Evolutionary conservation across 2,329 filamentous ascomycete species (phyloP).

Genomic region (Apiospora pterosperma): DNA sequence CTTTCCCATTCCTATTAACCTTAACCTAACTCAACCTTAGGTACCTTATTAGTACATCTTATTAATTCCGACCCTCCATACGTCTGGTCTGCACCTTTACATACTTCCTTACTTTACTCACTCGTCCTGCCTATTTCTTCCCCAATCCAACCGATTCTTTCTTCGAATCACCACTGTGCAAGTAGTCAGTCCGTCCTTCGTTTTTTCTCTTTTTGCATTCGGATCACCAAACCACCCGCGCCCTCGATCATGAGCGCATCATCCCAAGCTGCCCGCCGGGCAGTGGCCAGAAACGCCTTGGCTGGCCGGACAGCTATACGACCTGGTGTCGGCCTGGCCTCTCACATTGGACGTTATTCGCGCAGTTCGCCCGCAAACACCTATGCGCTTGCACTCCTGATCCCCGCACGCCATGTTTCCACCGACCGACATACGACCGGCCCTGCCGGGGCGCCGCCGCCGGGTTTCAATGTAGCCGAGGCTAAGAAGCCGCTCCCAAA

Average conservation of each 20-base stretch:
- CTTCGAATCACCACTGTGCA: background rate
- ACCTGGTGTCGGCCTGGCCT: conserved; percentile 43
- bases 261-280: conserved; percentile 52
- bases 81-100: background rate
- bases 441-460: conserved; percentile 65
- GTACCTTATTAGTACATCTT: conserved; percentile 1
- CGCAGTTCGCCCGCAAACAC: conserved; percentile 41
- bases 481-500: conserved; percentile 79
- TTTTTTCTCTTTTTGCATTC: background rate
- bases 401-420: conserved; percentile 53
- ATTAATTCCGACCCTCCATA: background rate
- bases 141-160: background rate
- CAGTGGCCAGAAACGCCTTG: conserved; percentile 50
- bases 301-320: conserved; percentile 42
- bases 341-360: conserved; percentile 40
- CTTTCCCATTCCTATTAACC: conserved; percentile 2
- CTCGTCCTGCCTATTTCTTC: background rate
- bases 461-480: conserved; percentile 85
- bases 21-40: no score
- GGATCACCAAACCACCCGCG: background rate
- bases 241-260: conserved; percentile 30
- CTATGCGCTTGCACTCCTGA: conserved; percentile 53
- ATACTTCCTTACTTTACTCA: no score
- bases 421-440: conserved; percentile 57
- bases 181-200: background rate